phyloP scores from a whole-genome alignment of 805 yeast genomes.

The Starmerella etchellsii region DNA sequence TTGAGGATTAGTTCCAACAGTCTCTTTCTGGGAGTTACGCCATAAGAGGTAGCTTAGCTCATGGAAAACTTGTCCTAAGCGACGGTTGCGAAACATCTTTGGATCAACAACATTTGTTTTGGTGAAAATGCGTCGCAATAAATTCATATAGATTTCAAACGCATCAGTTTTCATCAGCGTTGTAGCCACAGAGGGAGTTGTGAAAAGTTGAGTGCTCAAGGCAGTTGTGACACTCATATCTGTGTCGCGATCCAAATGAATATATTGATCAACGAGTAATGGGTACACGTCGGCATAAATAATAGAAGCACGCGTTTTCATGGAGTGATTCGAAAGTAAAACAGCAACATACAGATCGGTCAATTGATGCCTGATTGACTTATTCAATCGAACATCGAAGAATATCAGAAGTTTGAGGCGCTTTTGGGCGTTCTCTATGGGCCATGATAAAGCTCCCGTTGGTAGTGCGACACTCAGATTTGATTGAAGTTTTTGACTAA shows the following conservation, averaged over 20 bases:
- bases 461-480: not conserved
- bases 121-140: slow-evolving; percentile 52
- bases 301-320: slow-evolving; percentile 47
- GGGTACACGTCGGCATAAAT: slow-evolving; percentile 82
- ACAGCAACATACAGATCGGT: slow-evolving; percentile 56
- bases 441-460: slow-evolving; percentile 3
- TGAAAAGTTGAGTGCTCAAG: slow-evolving; percentile 73
- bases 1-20: slow-evolving; percentile 33
- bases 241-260: slow-evolving; percentile 74
- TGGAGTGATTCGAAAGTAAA: slow-evolving; percentile 45
- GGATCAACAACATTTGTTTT: slow-evolving; percentile 35
- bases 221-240: slow-evolving; percentile 63
- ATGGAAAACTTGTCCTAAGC: slow-evolving; percentile 66
- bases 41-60: slow-evolving; percentile 69
- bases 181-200: slow-evolving; percentile 71
- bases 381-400: slow-evolving; percentile 65
- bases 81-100: slow-evolving; percentile 48
- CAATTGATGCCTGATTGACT: slow-evolving; percentile 40
- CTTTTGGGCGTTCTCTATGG: slow-evolving; percentile 10
- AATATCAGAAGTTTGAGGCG: slow-evolving; percentile 48
- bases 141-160: slow-evolving; percentile 45
- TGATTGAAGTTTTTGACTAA: not conserved
- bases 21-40: slow-evolving; percentile 45
- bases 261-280: slow-evolving; percentile 52
- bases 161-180: slow-evolving; percentile 53